phyloP scores from a whole-genome alignment of 805 yeast genomes.

The Spathaspora girioi region DNA sequence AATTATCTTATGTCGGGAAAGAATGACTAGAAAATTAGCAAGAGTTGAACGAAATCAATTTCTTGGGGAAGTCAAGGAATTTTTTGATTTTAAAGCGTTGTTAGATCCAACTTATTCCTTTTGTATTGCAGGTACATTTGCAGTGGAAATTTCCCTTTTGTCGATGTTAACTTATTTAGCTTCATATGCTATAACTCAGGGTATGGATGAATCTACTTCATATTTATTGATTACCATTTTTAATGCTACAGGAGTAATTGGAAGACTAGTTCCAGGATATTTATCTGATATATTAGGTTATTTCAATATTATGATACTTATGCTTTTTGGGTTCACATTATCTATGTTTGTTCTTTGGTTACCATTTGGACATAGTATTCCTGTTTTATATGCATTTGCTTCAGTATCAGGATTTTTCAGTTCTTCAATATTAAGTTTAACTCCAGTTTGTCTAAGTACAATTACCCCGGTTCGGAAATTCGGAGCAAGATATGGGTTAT shows the following conservation, averaged over 20 bases:
- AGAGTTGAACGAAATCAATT: conserved; percentile 5
- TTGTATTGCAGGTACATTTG: conserved; percentile 39
- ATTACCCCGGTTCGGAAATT: conserved; percentile 61
- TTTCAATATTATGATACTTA: conserved; percentile 51
- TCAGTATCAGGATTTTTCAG: conserved; percentile 55
- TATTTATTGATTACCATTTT: conserved; percentile 45
- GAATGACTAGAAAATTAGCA: conserved; percentile 13
- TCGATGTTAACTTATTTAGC: conserved; percentile 53
- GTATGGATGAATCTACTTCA: conserved; percentile 40
- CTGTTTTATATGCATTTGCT: conserved; percentile 49
- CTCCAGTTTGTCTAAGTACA: conserved; percentile 68
- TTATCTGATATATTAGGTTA: conserved; percentile 54
- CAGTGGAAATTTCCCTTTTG: conserved; percentile 50
- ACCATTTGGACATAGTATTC: conserved; percentile 50
- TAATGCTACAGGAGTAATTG: conserved; percentile 46
- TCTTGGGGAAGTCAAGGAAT: conserved; percentile 11
- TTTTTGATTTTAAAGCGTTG: conserved; percentile 35
- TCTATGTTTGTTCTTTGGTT: conserved; percentile 59
- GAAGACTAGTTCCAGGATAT: conserved; percentile 54
- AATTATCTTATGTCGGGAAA: conserved; percentile 24
- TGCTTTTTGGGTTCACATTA: conserved; percentile 44
- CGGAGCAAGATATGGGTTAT: conserved; percentile 67
- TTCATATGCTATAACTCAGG: conserved; percentile 52
- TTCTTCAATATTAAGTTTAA: conserved; percentile 59
- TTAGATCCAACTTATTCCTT: conserved; percentile 33